Evolutionary conservation across 805 yeast species (phyloP).

Genomic region (Hanseniaspora mollemarum): DNA sequence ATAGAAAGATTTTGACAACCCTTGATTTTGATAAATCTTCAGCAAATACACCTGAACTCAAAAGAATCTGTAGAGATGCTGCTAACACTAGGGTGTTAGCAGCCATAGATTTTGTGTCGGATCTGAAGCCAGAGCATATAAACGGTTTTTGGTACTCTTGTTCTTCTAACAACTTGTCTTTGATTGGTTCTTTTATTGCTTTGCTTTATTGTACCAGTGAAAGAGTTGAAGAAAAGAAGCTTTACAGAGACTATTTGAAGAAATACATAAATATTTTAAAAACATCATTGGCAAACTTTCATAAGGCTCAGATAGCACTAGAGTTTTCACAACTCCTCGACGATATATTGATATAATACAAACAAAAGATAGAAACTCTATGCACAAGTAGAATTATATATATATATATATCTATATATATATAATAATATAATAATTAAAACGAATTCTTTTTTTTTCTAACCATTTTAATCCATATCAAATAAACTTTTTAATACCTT

Average conservation of each 20-base stretch:
- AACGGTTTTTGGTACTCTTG: constrained; percentile 86
- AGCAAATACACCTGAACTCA: constrained; percentile 39
- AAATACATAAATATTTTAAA: constrained; percentile 69
- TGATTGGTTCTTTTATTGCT: constrained; percentile 82
- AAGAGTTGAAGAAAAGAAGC: constrained; percentile 48
- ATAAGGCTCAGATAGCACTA: constrained; percentile 66
- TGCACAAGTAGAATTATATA: no score
- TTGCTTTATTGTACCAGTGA: constrained; percentile 59
- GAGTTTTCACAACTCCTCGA: constrained; percentile 21
- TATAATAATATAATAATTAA: background rate
- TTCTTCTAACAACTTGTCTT: constrained; percentile 62
- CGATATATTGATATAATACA: constrained; percentile 12
- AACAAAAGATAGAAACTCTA: no score
- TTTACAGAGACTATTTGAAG: constrained; percentile 55
- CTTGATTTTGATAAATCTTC: constrained; percentile 28
- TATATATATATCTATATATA: background rate
- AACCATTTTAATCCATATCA: no score
- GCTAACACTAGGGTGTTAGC: constrained; percentile 74
- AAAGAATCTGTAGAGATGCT: constrained; percentile 66
- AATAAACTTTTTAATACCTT: constrained; percentile 29
- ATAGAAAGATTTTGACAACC: constrained; percentile 58
- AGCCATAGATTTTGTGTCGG: constrained; percentile 66
- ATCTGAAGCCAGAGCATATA: constrained; percentile 67
- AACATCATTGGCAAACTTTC: constrained; percentile 64
- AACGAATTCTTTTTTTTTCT: background rate